A percentile compares a stretch with the other conserved stretches of the same genome.
phyloP scores from a whole-genome alignment of 2,329 filamentous ascomycete genomes.

The Leptographium wingfieldii region DNA sequence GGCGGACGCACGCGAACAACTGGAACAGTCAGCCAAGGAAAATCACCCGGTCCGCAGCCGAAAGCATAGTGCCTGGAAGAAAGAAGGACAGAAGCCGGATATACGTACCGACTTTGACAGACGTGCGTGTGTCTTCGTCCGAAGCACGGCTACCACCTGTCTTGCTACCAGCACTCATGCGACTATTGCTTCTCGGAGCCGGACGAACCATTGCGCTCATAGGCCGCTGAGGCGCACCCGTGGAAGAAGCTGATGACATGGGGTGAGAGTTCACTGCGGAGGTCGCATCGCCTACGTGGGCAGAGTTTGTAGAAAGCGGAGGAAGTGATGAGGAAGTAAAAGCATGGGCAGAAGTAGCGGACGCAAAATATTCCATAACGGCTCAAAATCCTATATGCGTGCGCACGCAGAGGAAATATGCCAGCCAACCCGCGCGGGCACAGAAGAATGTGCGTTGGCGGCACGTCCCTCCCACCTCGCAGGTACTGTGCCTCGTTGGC shows the following conservation, averaged over 20 bases:
- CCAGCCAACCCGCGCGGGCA: background rate
- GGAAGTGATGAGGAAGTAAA: slow-evolving; percentile 1
- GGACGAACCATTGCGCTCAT: slow-evolving; percentile 71
- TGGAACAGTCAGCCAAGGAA: slow-evolving; percentile 23
- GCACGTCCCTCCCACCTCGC: background rate
- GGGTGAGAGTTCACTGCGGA: background rate
- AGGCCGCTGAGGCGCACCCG: slow-evolving; percentile 47
- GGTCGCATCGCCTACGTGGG: background rate
- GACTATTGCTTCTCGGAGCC: slow-evolving; percentile 62
- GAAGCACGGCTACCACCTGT: slow-evolving; percentile 67
- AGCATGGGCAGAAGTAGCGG: background rate
- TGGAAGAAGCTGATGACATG: slow-evolving; percentile 45
- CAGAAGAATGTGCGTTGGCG: background rate
- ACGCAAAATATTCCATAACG: background rate
- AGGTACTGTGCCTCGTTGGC: background rate
- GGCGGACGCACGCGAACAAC: slow-evolving; percentile 88
- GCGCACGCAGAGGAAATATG: background rate
- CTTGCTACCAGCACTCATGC: slow-evolving; percentile 74
- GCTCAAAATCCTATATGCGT: background rate
- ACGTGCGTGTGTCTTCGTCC: slow-evolving; percentile 80
- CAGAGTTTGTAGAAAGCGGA: background rate
- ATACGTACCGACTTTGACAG: slow-evolving; percentile 88
- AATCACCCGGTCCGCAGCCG: background rate
- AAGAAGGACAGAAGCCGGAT: slow-evolving; percentile 1
- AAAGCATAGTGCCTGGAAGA: background rate